Percentiles rank a stretch among this genome's conserved stretches.
phyloP scores from a whole-genome alignment of 805 yeast species.

The Yarrowia alimentaria region DNA sequence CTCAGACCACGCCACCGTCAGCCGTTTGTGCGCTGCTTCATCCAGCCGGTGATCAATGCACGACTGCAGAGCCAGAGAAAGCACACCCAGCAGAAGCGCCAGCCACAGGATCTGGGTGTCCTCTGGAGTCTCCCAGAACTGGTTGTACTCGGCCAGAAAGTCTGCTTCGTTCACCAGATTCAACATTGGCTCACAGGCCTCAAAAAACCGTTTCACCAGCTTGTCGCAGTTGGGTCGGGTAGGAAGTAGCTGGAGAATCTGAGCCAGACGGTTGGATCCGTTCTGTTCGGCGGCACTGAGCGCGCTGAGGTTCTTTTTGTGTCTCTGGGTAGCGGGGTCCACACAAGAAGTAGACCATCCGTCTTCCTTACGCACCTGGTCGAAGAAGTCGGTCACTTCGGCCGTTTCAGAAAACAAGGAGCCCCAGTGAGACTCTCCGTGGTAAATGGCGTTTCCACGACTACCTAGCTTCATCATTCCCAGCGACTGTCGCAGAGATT shows the following conservation, averaged over 20 bases:
- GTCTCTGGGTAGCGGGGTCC: conserved; percentile 19
- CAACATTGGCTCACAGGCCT: conserved; percentile 35
- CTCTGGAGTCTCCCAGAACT: conserved; percentile 38
- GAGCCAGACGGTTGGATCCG: conserved; percentile 29
- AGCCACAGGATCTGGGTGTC: conserved; percentile 38
- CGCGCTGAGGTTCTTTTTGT: conserved; percentile 20
- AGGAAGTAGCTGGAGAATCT: conserved; percentile 36
- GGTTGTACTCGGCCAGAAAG: conserved; percentile 35
- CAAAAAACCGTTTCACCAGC: conserved; percentile 36
- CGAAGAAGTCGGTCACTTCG: conserved; percentile 33
- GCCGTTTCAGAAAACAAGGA: conserved; percentile 37
- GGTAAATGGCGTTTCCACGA: conserved; percentile 39
- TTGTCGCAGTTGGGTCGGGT: conserved; percentile 32
- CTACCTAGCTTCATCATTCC: conserved; percentile 41
- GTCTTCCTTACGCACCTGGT: conserved; percentile 14
- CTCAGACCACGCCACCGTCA: conserved; percentile 32
- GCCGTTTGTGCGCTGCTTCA: conserved; percentile 30
- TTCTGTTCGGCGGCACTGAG: conserved; percentile 8
- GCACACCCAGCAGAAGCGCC: conserved; percentile 36
- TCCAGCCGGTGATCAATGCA: conserved; percentile 34
- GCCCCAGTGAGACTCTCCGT: conserved; percentile 42
- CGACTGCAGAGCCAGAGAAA: conserved; percentile 36
- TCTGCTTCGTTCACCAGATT: conserved; percentile 37
- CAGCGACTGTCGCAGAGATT: conserved; percentile 36
- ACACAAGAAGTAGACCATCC: conserved; percentile 18